Base-by-base conservation (phyloP, 345 rosid species). In the Laguncularia racemosa region DNA sequence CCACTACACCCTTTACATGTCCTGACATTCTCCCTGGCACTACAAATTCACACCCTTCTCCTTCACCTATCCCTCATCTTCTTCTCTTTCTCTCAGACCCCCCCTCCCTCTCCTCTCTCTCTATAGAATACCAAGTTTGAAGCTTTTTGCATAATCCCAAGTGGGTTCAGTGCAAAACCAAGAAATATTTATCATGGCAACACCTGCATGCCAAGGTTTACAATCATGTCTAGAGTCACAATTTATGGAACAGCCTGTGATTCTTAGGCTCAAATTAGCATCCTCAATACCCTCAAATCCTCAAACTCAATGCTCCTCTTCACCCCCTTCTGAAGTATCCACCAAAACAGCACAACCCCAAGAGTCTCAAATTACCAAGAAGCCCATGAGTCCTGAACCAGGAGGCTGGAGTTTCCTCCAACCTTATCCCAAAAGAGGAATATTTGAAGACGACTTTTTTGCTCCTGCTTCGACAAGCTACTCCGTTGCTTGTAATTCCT, bases 151-250 rank as follows among this genome's bases (percentile, higher is more conserved):
- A 55, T 16, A 55, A 44, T 33, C 48, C 55, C 17, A 59, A 57
- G 38, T 21, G 17, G 16, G 46, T 26, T 45, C 1, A 3, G 13
- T 18, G 28, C 54, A 43, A 44, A 53, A 44, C 26, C 18, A 33
- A 45, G 33, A 14, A 16, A 28, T 16, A 40, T 55, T 47, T 55
- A 33, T 50, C 16, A 88, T 91, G 98, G 84, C 85, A n/a, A 82
- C 92, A 15, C 55, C 84, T 55, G 81, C 84, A 45, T 84, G 61
- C 61, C 96, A 68, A 71, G 91, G 86, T 52, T 63, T 71, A 46
- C 83, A 75, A 57, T 77, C 95, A 19, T 63, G 79, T 53, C 79
- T 79, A 12, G 89, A 83, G 69, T 71, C 89, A 20, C 79, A 74
- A 26, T 50, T 73, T 55, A 70, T 67, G 17, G 96, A 86, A 9